phyloP scores from a whole-genome alignment of 306 rosid species.

The Prosopis cineraria region DNA sequence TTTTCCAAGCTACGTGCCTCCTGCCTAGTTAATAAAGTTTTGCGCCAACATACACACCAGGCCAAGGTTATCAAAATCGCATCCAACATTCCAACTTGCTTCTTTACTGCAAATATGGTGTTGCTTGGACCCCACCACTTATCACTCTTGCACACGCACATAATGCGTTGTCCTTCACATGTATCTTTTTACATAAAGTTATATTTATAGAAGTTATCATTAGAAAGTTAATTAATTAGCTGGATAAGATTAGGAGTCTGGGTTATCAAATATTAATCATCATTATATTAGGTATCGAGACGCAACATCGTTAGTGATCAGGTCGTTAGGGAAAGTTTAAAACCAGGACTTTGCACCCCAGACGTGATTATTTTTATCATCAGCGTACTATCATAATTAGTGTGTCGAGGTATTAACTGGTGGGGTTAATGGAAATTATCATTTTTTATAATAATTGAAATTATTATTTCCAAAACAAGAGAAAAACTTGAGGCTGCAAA shows the following conservation, averaged over 20 bases:
- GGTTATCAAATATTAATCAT: constrained; percentile 18
- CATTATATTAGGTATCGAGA: neutral
- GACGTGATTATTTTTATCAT: constrained; percentile 19
- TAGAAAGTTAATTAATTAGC: neutral
- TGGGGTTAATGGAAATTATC: neutral
- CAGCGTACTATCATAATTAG: neutral
- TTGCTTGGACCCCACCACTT: neutral
- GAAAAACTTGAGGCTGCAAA: neutral
- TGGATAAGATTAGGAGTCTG: neutral
- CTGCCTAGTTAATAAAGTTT: neutral
- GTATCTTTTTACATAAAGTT: neutral
- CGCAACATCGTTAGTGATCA: neutral
- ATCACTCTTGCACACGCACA: neutral
- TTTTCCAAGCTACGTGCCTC: neutral
- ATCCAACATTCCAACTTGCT: neutral
- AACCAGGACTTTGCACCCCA: constrained; percentile 6
- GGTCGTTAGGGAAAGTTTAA: constrained; percentile 23
- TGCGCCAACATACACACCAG: neutral
- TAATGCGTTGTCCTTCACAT: neutral
- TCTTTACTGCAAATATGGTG: neutral
- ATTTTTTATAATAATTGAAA: neutral
- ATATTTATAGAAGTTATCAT: neutral
- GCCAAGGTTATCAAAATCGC: neutral
- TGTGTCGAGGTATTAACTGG: neutral
- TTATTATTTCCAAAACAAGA: constrained; percentile 11